Evolutionary conservation across 1,284 basidiomycete genomes (phyloP).

Genomic region (Apiotrichum laibachii): DNA sequence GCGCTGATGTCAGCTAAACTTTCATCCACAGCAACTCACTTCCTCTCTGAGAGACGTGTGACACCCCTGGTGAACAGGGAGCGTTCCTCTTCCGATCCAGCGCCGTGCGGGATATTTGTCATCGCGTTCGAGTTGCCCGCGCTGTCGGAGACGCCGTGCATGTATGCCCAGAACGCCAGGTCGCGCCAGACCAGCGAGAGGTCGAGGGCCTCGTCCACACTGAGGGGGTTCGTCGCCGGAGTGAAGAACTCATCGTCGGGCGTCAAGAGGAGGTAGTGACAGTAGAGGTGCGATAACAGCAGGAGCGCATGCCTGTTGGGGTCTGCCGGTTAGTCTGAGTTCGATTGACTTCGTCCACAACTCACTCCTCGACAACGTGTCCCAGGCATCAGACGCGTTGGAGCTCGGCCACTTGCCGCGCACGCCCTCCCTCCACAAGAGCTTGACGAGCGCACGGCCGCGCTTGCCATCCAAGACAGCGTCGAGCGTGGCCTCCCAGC

Average conservation of each 20-base stretch:
- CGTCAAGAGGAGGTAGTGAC: constrained; percentile 81
- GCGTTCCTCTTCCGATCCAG: constrained; percentile 62
- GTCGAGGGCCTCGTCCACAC: constrained; percentile 72
- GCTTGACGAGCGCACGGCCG: constrained; percentile 59
- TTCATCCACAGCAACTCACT: constrained; percentile 59
- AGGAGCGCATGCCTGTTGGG: constrained; percentile 66
- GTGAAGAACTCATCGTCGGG: constrained; percentile 94
- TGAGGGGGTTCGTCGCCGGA: constrained; percentile 63
- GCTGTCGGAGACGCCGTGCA: constrained; percentile 42
- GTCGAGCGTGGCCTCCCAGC: constrained; percentile 56
- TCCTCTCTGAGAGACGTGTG: constrained; percentile 75
- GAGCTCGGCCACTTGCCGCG: constrained; percentile 55
- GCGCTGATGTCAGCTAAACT: constrained; percentile 58
- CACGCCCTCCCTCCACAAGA: constrained; percentile 70
- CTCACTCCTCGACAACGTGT: constrained; percentile 52
- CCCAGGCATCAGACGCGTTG: constrained; percentile 51
- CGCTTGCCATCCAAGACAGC: constrained; percentile 44
- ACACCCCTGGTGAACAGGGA: constrained; percentile 72
- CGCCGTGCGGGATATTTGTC: constrained; percentile 56
- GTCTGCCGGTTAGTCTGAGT: constrained; percentile 26
- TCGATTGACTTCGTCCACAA: constrained; percentile 16
- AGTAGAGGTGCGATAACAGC: constrained; percentile 78
- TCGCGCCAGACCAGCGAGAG: constrained; percentile 48
- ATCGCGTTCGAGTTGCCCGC: constrained; percentile 65
- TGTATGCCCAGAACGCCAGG: constrained; percentile 49